Conservation (phyloP, 495 filamentous ascomycete genomes). For the Xylaria venustula region DNA sequence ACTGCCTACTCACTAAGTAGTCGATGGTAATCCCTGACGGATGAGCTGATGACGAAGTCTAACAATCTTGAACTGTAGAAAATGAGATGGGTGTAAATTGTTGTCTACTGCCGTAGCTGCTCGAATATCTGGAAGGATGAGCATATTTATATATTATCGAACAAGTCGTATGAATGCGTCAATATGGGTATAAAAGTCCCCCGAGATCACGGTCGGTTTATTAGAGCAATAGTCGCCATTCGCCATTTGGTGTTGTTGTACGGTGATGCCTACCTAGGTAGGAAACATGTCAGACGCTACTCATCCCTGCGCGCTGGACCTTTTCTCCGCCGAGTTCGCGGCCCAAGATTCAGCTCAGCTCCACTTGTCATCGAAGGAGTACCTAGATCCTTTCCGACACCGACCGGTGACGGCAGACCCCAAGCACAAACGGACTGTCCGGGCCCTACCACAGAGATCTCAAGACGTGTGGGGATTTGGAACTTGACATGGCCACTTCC, state of each 20-base stretch:
- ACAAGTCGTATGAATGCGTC: neutral
- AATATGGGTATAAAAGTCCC: neutral
- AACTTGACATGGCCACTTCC: neutral
- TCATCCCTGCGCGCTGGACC: neutral
- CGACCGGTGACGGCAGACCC: neutral
- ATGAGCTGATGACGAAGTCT: neutral
- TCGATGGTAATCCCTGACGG: neutral
- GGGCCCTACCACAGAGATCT: neutral
- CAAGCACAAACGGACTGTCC: neutral
- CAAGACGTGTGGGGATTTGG: neutral
- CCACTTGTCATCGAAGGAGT: neutral
- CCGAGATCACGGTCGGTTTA: neutral
- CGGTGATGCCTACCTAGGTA: neutral
- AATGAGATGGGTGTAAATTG: neutral
- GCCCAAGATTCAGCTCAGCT: neutral
- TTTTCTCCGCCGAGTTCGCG: slow-evolving; percentile 4
- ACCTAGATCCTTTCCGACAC: neutral
- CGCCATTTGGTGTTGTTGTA: too few relatives aligned
- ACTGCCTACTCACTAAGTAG: neutral
- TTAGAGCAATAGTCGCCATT: neutral
- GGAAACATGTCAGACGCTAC: neutral
- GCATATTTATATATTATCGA: neutral
- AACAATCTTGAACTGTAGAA: neutral
- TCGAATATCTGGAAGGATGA: neutral
- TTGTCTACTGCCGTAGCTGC: neutral